phyloP scores from a whole-genome alignment of 495 filamentous ascomycete genomes.

The Hyaloscypha bicolor region DNA sequence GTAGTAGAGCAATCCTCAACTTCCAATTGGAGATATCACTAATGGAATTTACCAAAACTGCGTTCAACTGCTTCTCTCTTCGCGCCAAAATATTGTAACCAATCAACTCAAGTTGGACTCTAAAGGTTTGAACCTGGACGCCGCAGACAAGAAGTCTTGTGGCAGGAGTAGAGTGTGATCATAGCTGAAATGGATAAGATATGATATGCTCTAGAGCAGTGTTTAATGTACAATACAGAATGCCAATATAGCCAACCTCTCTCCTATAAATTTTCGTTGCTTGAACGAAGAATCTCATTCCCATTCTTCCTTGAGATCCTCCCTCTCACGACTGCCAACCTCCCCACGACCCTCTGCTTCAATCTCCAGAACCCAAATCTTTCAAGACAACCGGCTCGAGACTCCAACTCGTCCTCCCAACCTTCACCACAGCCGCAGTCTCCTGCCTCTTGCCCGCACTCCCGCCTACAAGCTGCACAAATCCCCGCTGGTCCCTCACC shows the following conservation, averaged over 20 bases:
- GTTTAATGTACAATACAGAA: background rate
- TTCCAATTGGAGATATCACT: too few species aligned
- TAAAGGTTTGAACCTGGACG: too few species aligned
- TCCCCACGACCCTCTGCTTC: background rate
- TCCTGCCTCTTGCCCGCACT: background rate
- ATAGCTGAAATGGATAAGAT: background rate
- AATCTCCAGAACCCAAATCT: conserved; percentile 3
- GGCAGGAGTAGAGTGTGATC: too few species aligned
- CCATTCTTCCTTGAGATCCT: background rate
- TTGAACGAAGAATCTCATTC: background rate
- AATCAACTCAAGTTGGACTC: too few species aligned
- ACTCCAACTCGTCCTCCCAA: background rate
- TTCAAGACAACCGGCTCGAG: background rate
- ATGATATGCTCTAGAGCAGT: background rate
- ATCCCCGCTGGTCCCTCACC: background rate
- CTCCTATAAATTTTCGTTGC: background rate
- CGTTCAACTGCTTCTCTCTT: too few species aligned
- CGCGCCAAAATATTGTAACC: too few species aligned
- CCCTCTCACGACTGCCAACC: background rate
- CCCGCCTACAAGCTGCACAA: background rate
- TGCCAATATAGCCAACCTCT: background rate
- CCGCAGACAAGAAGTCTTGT: too few species aligned
- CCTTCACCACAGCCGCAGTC: background rate
- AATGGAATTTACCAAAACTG: too few species aligned
- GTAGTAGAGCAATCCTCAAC: too few species aligned